Evolutionary conservation across 2,329 filamentous ascomycete genomes (phyloP), one percentile per base, ranked within the genome.

Genomic region (Fusarium nodosum): DNA sequence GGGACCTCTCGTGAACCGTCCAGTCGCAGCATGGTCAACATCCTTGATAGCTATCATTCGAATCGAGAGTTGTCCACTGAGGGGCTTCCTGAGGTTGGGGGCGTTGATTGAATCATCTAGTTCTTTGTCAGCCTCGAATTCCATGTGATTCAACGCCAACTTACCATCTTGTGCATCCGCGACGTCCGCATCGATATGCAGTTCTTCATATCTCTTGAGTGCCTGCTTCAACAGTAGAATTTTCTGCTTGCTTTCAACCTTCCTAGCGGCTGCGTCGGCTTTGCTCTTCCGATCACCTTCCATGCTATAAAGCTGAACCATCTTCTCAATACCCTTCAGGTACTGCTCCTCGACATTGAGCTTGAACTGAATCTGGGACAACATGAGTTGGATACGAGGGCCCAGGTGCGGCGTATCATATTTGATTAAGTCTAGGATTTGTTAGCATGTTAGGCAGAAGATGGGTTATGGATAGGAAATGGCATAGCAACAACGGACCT

Each of bases 291-390:
- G 90, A 78, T 99, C 96, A 31, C 96, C 95, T 79, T 98, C 96
- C 87, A 98, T 96, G 78, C 96, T 91, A 78, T 99, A 99, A 36
- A 99, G 85, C 79, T 96, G 93, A 47, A 97, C 93, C 96, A 99
- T 98, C 84, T 99, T 99, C 81, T 99, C 96, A 74, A 99, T 96
- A 66, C 96, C 96, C 77, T 97, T 97, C 72, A 98, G 94, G 81
- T 99, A 99, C 82, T 99, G 96, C 79, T 97, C 97, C 80, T 99
- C 96, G 30, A 99, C 96, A 72, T 96, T 97, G 66, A 99, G 87
- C 83, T 99, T 99, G 85, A 99, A 99, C 81, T 98, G 94, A 69
- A 99, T 91, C 80, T 99, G 96, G 48, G 96, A 97, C 77, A 99
- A 85, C 96, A 99, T 99, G 76, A 98, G 92, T 83, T 99, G 96